Evolutionary conservation across 495 filamentous ascomycete genomes (phyloP).

Genomic region (Jackrogersella multiformis): DNA sequence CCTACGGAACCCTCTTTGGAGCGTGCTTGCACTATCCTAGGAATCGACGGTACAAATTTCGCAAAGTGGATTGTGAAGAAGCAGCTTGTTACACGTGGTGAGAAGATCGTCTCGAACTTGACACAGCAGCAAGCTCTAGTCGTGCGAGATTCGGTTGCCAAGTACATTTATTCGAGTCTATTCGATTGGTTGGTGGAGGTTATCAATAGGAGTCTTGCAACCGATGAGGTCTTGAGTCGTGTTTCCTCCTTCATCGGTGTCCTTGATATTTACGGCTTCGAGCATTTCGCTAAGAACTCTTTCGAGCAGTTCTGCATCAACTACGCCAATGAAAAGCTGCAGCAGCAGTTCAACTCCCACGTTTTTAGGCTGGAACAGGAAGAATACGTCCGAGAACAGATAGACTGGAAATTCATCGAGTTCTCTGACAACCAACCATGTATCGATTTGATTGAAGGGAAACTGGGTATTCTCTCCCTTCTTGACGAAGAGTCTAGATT

Average conservation of each 20-base stretch:
- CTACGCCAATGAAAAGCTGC: conserved; percentile 98
- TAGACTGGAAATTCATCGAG: conserved; percentile 99
- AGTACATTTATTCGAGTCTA: conserved; percentile 97
- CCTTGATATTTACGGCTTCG: conserved; percentile 99
- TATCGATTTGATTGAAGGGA: conserved; percentile 98
- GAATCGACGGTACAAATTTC: conserved; percentile 87
- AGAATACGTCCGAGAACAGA: conserved; percentile 95
- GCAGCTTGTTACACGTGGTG: conserved; percentile 93
- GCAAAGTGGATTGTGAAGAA: conserved; percentile 99
- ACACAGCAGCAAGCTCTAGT: conserved; percentile 94
- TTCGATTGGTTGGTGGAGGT: conserved; percentile 99
- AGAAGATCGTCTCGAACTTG: conserved; percentile 97
- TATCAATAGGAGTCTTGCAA: conserved; percentile 90
- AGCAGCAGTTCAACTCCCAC: conserved; percentile 99
- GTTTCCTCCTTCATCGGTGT: conserved; percentile 97
- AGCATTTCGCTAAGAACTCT: conserved; percentile 99
- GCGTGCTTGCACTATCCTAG: conserved; percentile 84
- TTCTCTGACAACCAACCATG: conserved; percentile 99
- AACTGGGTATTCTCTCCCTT: conserved; percentile 89
- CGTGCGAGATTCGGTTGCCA: conserved; percentile 96
- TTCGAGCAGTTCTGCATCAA: conserved; percentile 99
- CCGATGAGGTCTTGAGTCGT: conserved; percentile 82
- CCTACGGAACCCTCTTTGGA: conserved; percentile 82
- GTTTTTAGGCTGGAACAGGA: conserved; percentile 99
- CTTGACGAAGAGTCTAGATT: conserved; percentile 96